Conservation (phyloP, 2,329 filamentous ascomycete species). For the Tolypocladium amazonense region DNA sequence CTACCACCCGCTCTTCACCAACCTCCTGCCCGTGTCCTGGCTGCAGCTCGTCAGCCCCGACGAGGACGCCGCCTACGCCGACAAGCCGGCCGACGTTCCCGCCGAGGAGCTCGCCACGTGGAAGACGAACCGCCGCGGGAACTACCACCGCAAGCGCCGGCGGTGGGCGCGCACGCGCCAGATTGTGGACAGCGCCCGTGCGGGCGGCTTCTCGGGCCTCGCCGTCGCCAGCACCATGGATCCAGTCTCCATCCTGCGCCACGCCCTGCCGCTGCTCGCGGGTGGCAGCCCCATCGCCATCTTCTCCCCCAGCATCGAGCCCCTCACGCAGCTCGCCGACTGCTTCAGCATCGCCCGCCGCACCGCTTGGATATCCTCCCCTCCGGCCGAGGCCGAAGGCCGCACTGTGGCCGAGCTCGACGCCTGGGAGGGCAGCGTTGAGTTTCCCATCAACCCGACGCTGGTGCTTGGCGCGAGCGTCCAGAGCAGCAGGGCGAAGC, state of each 20-base stretch:
- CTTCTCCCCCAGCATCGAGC: constrained; percentile 73
- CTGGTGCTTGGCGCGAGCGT: constrained; percentile 68
- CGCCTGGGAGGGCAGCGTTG: constrained; percentile 49
- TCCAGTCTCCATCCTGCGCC: constrained; percentile 61
- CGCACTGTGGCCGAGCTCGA: constrained; percentile 39
- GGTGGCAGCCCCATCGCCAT: constrained; percentile 80
- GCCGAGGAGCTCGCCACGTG: constrained; percentile 53
- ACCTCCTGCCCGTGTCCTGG: constrained; percentile 82
- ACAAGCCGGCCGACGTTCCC: constrained; percentile 48
- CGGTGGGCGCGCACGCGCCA: constrained; percentile 65
- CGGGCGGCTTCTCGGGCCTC: constrained; percentile 73
- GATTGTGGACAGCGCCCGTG: constrained; percentile 64
- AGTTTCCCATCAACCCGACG: constrained; percentile 83
- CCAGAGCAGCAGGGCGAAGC: constrained; percentile 67
- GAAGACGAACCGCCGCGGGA: constrained; percentile 75
- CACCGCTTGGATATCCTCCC: constrained; percentile 57
- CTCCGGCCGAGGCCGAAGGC: constrained; percentile 34
- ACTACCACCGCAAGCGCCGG: constrained; percentile 80
- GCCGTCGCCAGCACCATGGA: constrained; percentile 78
- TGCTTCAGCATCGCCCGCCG: constrained; percentile 73
- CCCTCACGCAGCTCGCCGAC: constrained; percentile 67
- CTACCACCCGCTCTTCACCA: constrained; percentile 69
- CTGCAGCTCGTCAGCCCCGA: constrained; percentile 75
- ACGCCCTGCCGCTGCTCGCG: constrained; percentile 67
- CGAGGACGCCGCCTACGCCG: constrained; percentile 62